phyloP scores from a whole-genome alignment of 192 early-diverging fungal genomes.

The Mortierella antarctica region DNA sequence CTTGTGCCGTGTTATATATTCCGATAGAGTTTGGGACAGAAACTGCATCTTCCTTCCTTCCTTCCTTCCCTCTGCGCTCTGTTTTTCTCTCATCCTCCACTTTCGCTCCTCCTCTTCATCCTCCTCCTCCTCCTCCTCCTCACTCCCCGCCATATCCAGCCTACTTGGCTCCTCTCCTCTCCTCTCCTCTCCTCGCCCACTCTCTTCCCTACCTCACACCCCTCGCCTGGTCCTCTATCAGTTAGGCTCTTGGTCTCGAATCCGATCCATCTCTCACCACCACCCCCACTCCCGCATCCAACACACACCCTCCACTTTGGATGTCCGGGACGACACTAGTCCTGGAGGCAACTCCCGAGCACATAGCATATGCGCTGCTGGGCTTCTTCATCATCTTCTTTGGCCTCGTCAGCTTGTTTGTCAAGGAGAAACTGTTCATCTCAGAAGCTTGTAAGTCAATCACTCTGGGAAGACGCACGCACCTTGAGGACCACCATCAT shows the following conservation, averaged over 20 bases:
- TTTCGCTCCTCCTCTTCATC: neutral
- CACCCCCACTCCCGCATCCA: too few species aligned
- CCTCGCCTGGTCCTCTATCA: neutral
- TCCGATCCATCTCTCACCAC: too few species aligned
- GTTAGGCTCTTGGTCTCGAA: too few species aligned
- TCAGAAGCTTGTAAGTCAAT: slow-evolving; percentile 74
- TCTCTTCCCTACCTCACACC: neutral
- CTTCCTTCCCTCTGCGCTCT: neutral
- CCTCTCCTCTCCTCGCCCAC: neutral
- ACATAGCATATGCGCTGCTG: slow-evolving; percentile 60
- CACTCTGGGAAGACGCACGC: neutral
- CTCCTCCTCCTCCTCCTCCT: slow-evolving; percentile 3
- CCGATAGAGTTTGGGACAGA: too few species aligned
- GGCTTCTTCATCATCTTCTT: slow-evolving; percentile 77
- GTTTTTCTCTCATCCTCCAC: neutral
- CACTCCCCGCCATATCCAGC: slow-evolving; percentile 4
- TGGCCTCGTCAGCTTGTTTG: slow-evolving; percentile 72
- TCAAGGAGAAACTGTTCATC: slow-evolving; percentile 78
- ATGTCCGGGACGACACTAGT: slow-evolving; percentile 24
- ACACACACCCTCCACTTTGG: neutral
- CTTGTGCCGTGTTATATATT: too few species aligned
- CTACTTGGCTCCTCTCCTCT: neutral
- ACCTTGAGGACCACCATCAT: too few species aligned
- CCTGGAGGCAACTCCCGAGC: slow-evolving; percentile 36
- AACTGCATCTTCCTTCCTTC: neutral